Evolutionary conservation across 2,329 filamentous ascomycete species (phyloP).

Genomic region (Exophiala sideris): DNA sequence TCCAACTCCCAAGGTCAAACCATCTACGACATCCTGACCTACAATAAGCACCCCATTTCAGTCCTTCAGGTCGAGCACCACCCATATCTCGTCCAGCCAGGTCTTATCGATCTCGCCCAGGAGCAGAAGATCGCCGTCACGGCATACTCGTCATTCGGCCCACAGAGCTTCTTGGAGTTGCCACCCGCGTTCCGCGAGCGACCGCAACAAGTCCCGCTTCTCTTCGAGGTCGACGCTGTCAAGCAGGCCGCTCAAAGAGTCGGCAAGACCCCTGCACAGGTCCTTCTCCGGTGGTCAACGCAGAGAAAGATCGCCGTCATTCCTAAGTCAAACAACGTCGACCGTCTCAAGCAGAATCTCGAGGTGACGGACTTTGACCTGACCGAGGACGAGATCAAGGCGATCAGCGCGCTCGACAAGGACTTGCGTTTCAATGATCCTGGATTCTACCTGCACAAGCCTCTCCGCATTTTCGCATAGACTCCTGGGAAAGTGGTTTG

Average conservation of each 20-base stretch:
- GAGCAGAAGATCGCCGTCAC: conserved; percentile 70
- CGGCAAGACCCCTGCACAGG: conserved; percentile 71
- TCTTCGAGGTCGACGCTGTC: conserved; percentile 69
- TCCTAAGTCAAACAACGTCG: conserved; percentile 67
- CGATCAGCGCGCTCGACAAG: conserved; percentile 21
- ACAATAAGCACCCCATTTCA: conserved; percentile 70
- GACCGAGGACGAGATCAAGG: conserved; percentile 19
- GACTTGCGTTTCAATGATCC: conserved; percentile 27
- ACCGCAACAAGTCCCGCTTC: conserved; percentile 61
- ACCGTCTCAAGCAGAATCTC: conserved; percentile 32
- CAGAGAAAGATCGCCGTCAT: conserved; percentile 79
- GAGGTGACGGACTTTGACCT: conserved; percentile 21
- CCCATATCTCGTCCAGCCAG: conserved; percentile 76
- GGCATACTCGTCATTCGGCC: conserved; percentile 81
- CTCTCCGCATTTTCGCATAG: conserved; percentile 22
- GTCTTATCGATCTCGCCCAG: conserved; percentile 67
- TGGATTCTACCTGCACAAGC: conserved; percentile 19
- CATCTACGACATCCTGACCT: conserved; percentile 74
- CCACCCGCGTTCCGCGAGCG: conserved; percentile 52
- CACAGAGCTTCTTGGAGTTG: conserved; percentile 74
- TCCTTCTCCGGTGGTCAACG: conserved; percentile 82
- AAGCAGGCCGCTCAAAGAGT: conserved; percentile 65
- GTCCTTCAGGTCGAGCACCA: conserved; percentile 88
- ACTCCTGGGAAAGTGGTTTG: background rate
- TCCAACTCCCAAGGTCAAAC: conserved; percentile 79